Conservation (phyloP, 495 filamentous ascomycete genomes). For the Cercophora samala region DNA sequence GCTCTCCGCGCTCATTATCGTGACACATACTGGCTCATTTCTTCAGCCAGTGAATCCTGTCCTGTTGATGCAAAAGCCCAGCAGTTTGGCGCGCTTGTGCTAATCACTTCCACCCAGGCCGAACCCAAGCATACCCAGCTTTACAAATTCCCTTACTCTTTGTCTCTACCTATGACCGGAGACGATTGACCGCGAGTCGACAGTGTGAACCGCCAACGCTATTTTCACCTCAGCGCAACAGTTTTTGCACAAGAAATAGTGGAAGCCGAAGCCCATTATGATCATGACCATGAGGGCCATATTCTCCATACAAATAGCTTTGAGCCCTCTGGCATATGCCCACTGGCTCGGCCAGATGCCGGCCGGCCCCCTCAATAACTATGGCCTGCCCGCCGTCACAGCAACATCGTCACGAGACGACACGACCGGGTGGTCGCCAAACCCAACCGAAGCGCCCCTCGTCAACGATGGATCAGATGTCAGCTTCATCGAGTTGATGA, state of each 20-base stretch:
- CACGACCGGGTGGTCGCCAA: constrained; percentile 17
- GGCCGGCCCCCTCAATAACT: neutral
- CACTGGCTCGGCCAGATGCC: constrained; percentile 12
- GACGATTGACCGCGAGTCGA: neutral
- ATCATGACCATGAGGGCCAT: neutral
- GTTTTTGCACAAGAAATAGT: neutral
- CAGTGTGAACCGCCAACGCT: neutral
- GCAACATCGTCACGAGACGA: constrained; percentile 12
- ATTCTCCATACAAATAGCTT: constrained; percentile 3
- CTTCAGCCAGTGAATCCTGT: neutral
- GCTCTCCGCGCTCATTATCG: neutral
- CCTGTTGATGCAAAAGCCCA: too few relatives aligned
- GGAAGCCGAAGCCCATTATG: neutral
- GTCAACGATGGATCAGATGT: constrained; percentile 1
- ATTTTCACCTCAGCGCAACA: neutral
- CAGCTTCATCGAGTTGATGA: constrained; percentile 9
- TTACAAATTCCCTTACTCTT: neutral
- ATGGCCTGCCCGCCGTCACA: constrained; percentile 10
- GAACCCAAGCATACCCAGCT: too few relatives aligned
- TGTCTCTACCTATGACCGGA: neutral
- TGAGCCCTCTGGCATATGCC: constrained; percentile 4
- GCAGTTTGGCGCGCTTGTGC: too few relatives aligned
- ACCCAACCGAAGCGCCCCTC: constrained; percentile 14
- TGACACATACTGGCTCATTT: neutral
- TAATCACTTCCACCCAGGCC: too few relatives aligned